Evolutionary conservation across 257 asterid genomes (phyloP).

Genomic region (Jaltomata sinuosa): DNA sequence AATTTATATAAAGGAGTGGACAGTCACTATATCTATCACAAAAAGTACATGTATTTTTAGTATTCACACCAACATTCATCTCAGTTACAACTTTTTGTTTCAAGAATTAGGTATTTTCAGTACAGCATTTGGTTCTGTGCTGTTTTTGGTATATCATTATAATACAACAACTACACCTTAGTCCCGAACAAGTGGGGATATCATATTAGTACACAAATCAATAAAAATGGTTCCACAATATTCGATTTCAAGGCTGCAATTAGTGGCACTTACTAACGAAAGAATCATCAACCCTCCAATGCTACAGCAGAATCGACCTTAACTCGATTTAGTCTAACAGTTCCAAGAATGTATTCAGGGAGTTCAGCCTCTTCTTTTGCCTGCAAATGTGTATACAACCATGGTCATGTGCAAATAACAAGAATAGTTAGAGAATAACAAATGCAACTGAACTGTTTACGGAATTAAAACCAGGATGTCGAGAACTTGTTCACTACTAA

Average conservation of each 20-base stretch:
- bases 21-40: not conserved
- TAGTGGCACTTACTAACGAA: not conserved
- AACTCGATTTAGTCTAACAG: conserved; percentile 74
- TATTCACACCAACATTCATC: not conserved
- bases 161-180: not conserved
- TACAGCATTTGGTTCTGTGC: not conserved
- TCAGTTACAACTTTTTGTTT: not conserved
- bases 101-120: not conserved
- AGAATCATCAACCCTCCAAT: conserved; percentile 38
- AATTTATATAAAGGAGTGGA: not conserved
- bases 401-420: not conserved
- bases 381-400: conserved; percentile 25
- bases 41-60: not conserved
- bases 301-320: conserved; percentile 67
- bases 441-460: not conserved
- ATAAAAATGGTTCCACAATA: not conserved
- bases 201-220: not conserved
- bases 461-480: not conserved
- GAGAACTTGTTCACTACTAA: not conserved
- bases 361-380: conserved; percentile 82
- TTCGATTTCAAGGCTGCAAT: not conserved
- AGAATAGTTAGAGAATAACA: not conserved
- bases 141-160: not conserved
- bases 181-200: not conserved
- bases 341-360: conserved; percentile 91